Evolutionary conservation across 2,329 filamentous ascomycete genomes (phyloP).

Genomic region (Diaporthe batatas): DNA sequence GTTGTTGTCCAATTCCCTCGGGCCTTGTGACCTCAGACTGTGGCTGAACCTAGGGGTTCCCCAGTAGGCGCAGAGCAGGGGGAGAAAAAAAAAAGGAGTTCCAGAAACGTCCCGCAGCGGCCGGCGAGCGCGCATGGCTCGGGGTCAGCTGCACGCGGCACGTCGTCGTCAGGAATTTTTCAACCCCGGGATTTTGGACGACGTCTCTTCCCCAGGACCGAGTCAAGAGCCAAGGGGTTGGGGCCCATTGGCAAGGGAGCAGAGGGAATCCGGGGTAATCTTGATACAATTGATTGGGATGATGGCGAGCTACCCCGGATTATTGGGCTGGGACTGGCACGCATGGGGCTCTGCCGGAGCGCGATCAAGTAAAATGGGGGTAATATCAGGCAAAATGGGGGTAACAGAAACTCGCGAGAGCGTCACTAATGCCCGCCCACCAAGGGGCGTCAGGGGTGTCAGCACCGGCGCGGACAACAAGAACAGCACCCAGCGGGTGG

Average conservation of each 20-base stretch:
- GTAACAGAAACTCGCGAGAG: conserved; percentile 40
- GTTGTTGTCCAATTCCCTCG: conserved; percentile 10
- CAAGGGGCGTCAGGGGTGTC: conserved; percentile 22
- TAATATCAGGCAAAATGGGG: conserved; percentile 43
- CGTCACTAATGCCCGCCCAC: conserved; percentile 31
- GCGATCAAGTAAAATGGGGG: conserved; percentile 43
- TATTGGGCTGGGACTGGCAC: conserved; percentile 27
- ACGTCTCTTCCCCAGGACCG: background rate
- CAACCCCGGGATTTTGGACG: conserved; percentile 16
- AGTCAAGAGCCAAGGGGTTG: conserved; percentile 15
- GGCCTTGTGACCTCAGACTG: conserved; percentile 20
- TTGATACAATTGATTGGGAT: conserved; percentile 21
- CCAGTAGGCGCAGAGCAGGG: conserved; percentile 10
- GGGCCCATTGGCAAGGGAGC: conserved; percentile 8
- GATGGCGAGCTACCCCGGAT: conserved; percentile 39
- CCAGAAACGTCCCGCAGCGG: background rate
- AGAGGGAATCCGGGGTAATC: conserved; percentile 33
- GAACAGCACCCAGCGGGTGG: conserved; percentile 35
- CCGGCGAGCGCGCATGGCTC: conserved; percentile 16
- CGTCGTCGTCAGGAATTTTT: conserved; percentile 21
- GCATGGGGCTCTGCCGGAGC: background rate
- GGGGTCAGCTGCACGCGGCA: conserved; percentile 27
- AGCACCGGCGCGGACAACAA: conserved; percentile 36
- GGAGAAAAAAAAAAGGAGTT: background rate
- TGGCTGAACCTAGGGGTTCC: conserved; percentile 19